Percentiles rank a stretch among this genome's conserved stretches.
Conservation (phyloP, 768 basidiomycete species). For the Termitomyces sp. region DNA sequence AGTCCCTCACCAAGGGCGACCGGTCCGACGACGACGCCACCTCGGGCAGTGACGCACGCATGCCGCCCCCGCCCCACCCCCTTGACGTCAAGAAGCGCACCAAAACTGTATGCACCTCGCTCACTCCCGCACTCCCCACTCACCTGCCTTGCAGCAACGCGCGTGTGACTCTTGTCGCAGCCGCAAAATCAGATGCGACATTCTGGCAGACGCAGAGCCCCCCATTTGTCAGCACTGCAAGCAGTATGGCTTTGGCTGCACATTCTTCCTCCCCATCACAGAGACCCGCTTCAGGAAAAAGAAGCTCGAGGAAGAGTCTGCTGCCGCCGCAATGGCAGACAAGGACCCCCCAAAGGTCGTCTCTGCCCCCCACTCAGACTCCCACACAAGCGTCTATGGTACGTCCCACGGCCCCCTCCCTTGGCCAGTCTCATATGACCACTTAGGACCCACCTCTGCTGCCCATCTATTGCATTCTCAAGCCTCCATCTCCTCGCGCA, state of each 20-base stretch:
- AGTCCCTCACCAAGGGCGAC: slow-evolving; percentile 30
- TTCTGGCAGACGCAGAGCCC: slow-evolving; percentile 72
- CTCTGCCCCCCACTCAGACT: slow-evolving; percentile 41
- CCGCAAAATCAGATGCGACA: slow-evolving; percentile 93
- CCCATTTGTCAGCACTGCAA: slow-evolving; percentile 92
- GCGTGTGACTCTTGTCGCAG: slow-evolving; percentile 90
- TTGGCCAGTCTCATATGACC: slow-evolving; percentile 39
- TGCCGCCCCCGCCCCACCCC: slow-evolving; percentile 21
- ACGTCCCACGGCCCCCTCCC: slow-evolving; percentile 23
- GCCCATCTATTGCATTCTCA: slow-evolving; percentile 88
- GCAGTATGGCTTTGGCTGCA: slow-evolving; percentile 90
- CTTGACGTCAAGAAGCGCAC: slow-evolving; percentile 81
- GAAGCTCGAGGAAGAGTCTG: slow-evolving; percentile 64
- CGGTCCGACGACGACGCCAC: slow-evolving; percentile 56
- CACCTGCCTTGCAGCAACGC: slow-evolving; percentile 39
- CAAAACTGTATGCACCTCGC: slow-evolving; percentile 59
- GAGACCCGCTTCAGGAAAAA: slow-evolving; percentile 99
- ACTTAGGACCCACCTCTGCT: slow-evolving; percentile 79
- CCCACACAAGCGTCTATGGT: slow-evolving; percentile 55
- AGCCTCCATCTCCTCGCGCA: slow-evolving; percentile 75
- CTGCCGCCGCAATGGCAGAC: slow-evolving; percentile 20
- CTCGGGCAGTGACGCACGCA: slow-evolving; percentile 39
- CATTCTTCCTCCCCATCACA: slow-evolving; percentile 96
- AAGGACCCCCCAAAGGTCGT: slow-evolving; percentile 25
- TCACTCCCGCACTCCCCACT: not conserved